Conservation (phyloP, 495 filamentous ascomycete species). For the Gamarada debralockiae region DNA sequence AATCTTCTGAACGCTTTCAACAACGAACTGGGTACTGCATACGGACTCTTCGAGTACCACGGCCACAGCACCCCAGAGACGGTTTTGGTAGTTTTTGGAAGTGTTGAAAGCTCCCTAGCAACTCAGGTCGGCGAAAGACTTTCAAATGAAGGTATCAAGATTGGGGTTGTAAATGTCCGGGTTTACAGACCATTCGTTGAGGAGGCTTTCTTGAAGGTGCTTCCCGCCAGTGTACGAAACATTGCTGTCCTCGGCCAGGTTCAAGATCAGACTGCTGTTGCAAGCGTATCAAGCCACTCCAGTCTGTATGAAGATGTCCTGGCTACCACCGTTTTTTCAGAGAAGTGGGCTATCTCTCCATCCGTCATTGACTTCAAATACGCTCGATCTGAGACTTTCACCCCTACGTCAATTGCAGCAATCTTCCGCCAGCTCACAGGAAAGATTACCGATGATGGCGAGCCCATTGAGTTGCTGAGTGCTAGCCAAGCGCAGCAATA, state of each 20-base stretch:
- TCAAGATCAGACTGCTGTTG: slow-evolving; percentile 43
- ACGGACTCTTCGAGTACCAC: slow-evolving; percentile 88
- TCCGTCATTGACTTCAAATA: slow-evolving; percentile 83
- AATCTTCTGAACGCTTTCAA: slow-evolving; percentile 80
- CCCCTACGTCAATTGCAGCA: slow-evolving; percentile 69
- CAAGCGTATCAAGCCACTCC: slow-evolving; percentile 71
- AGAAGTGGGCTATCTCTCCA: slow-evolving; percentile 55
- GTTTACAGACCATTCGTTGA: slow-evolving; percentile 94
- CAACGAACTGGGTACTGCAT: slow-evolving; percentile 87
- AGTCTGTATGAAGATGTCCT: slow-evolving; percentile 86
- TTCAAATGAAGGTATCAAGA: slow-evolving; percentile 62
- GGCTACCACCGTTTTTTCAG: slow-evolving; percentile 74
- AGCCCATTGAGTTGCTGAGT: slow-evolving; percentile 45
- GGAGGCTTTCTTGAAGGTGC: slow-evolving; percentile 77
- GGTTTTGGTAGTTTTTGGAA: slow-evolving; percentile 89
- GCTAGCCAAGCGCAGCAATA: slow-evolving; percentile 65
- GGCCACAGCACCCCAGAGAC: slow-evolving; percentile 74
- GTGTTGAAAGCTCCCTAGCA: slow-evolving; percentile 79
- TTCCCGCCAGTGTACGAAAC: slow-evolving; percentile 70
- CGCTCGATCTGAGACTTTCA: slow-evolving; percentile 72
- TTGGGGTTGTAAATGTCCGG: slow-evolving; percentile 87
- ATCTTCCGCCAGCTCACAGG: slow-evolving; percentile 58
- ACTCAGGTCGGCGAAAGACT: slow-evolving; percentile 76
- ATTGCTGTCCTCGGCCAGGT: slow-evolving; percentile 69
- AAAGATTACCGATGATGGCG: slow-evolving; percentile 43